Conservation (phyloP, 1,284 basidiomycete genomes). For the Wallemia mellicola region DNA sequence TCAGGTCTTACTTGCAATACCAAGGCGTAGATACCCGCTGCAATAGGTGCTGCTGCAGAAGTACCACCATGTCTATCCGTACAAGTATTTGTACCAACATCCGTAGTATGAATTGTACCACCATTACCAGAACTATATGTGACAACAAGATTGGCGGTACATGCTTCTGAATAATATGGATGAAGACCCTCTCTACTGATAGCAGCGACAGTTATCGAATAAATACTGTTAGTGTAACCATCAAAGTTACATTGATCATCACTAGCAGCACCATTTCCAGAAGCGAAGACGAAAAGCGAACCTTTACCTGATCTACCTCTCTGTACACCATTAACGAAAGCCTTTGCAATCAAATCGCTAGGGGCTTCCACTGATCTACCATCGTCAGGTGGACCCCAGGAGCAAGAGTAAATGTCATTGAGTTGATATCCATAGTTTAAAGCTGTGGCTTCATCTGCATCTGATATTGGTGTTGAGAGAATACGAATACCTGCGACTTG, state of each 20-base stretch:
- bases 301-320: constrained; percentile 73
- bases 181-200: constrained; percentile 74
- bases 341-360: constrained; percentile 67
- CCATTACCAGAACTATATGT: constrained; percentile 90
- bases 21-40: constrained; percentile 64
- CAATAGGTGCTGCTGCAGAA: constrained; percentile 88
- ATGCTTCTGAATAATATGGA: constrained; percentile 89
- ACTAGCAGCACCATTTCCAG: constrained; percentile 70
- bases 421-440: constrained; percentile 81
- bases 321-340: constrained; percentile 77
- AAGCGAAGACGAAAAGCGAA: constrained; percentile 86
- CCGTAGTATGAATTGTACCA: constrained; percentile 77
- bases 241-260: constrained; percentile 99
- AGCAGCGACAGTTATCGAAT: constrained; percentile 79
- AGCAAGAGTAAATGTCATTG: constrained; percentile 80
- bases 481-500: constrained; percentile 84
- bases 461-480: constrained; percentile 80
- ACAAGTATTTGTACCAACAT: constrained; percentile 61
- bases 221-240: constrained; percentile 95
- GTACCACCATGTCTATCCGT: constrained; percentile 72
- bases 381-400: constrained; percentile 93
- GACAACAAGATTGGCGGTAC: constrained; percentile 84
- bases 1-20: constrained; percentile 66
- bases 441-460: constrained; percentile 87
- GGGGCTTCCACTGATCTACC: constrained; percentile 87